Conservation (phyloP, 768 basidiomycete genomes). For the Paxillus involutus region DNA sequence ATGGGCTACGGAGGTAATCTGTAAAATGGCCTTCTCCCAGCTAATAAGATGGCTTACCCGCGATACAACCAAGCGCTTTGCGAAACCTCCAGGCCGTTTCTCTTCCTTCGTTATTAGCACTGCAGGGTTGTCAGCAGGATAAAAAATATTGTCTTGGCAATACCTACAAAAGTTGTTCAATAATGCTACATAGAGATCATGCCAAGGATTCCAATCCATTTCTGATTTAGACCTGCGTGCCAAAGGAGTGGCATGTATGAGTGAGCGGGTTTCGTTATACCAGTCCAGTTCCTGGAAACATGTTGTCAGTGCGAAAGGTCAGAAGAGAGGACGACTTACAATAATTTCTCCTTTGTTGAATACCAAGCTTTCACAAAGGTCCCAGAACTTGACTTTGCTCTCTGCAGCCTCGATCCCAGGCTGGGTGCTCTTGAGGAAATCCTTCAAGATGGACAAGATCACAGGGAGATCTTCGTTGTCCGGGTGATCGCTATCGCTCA, state of each 20-base stretch:
- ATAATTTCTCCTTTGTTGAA: slow-evolving; percentile 82
- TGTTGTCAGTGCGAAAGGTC: slow-evolving; percentile 1
- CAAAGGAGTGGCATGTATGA: slow-evolving; percentile 68
- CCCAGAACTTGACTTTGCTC: slow-evolving; percentile 86
- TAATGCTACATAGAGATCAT: slow-evolving; percentile 61
- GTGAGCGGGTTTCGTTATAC: slow-evolving; percentile 69
- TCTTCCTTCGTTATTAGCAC: slow-evolving; percentile 69
- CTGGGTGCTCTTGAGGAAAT: slow-evolving; percentile 81
- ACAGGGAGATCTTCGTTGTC: slow-evolving; percentile 78
- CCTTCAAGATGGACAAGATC: slow-evolving; percentile 62
- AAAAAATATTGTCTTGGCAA: background rate
- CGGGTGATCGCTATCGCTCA: slow-evolving; percentile 72
- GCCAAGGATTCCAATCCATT: slow-evolving; percentile 69
- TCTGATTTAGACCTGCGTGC: slow-evolving; percentile 62
- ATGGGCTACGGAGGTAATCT: slow-evolving; percentile 55
- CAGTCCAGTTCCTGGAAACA: slow-evolving; percentile 74
- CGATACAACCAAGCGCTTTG: slow-evolving; percentile 57
- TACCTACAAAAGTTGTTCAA: slow-evolving; percentile 76
- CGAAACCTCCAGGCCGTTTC: slow-evolving; percentile 44
- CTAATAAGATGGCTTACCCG: slow-evolving; percentile 46
- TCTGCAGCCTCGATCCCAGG: slow-evolving; percentile 93
- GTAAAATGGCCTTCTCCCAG: slow-evolving; percentile 2
- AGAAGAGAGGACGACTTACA: slow-evolving; percentile 41
- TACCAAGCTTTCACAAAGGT: slow-evolving; percentile 69
- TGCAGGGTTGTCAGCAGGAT: slow-evolving; percentile 25